phyloP scores from a whole-genome alignment of 2,329 filamentous ascomycete species.

The Trichoderma simmonsii region DNA sequence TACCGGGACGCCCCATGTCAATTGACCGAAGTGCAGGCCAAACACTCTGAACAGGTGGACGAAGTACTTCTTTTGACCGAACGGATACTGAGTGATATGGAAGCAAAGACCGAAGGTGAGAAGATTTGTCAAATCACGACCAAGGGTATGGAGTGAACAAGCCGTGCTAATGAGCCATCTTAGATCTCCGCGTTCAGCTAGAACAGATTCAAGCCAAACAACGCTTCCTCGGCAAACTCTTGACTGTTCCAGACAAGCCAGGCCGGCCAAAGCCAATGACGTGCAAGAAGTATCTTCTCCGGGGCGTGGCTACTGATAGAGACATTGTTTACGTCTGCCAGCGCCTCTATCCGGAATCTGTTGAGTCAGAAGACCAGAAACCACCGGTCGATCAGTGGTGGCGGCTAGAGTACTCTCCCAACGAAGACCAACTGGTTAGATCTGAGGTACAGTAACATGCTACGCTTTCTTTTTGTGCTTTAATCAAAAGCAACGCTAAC shows the following conservation, averaged over 20 bases:
- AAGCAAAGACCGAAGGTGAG: slow-evolving; percentile 37
- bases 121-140: not conserved
- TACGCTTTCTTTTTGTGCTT: not conserved
- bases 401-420: slow-evolving; percentile 45
- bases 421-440: slow-evolving; percentile 42
- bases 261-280: slow-evolving; percentile 37
- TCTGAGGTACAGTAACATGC: slow-evolving; percentile 43
- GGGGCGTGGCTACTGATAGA: slow-evolving; percentile 48
- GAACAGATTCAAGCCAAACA: slow-evolving; percentile 35
- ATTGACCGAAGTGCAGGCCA: slow-evolving; percentile 33
- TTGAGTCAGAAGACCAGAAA: slow-evolving; percentile 39
- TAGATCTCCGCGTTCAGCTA: slow-evolving; percentile 32
- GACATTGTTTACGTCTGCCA: slow-evolving; percentile 51
- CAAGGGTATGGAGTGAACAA: not conserved
- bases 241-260: slow-evolving; percentile 39
- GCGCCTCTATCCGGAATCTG: slow-evolving; percentile 40
- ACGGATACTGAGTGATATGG: slow-evolving; percentile 35
- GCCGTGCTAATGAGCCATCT: slow-evolving; percentile 23
- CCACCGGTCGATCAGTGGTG: slow-evolving; percentile 52
- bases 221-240: slow-evolving; percentile 37
- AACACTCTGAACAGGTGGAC: slow-evolving; percentile 30
- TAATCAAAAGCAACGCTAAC: slow-evolving; percentile 19
- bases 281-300: slow-evolving; percentile 48
- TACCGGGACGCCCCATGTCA: slow-evolving; percentile 39
- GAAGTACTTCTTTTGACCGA: slow-evolving; percentile 34